Conservation (phyloP, 208 protist genomes). For the Crithidia expoeki region DNA sequence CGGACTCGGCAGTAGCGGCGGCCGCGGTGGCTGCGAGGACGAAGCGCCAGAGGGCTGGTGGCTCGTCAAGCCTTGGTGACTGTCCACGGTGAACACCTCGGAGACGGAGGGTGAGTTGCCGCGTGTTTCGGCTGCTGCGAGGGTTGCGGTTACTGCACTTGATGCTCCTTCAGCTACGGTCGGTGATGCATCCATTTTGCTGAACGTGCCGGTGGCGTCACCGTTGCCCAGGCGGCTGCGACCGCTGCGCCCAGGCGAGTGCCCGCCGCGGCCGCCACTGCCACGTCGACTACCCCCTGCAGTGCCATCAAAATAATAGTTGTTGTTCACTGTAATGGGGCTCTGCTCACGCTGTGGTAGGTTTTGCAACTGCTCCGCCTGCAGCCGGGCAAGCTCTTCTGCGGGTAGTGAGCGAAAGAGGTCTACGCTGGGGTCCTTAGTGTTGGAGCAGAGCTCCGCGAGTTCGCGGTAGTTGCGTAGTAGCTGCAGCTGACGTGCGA, state of each 20-base stretch:
- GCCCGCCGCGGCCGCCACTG: neutral
- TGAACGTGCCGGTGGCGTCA: slow-evolving; percentile 1
- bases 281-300: neutral
- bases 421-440: slow-evolving; percentile 35
- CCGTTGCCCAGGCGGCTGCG: slow-evolving; percentile 17
- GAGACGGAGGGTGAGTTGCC: slow-evolving; percentile 13
- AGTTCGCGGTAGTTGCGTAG: slow-evolving; percentile 71
- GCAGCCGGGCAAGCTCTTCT: slow-evolving; percentile 54
- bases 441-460: slow-evolving; percentile 58
- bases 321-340: slow-evolving; percentile 63
- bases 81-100: slow-evolving; percentile 18
- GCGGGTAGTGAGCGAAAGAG: slow-evolving; percentile 40
- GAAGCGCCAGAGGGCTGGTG: slow-evolving; percentile 9
- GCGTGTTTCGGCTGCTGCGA: neutral
- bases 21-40: slow-evolving; percentile 9
- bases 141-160: neutral
- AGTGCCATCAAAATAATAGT: slow-evolving; percentile 47
- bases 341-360: slow-evolving; percentile 33
- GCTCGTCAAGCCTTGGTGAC: neutral
- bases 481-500: slow-evolving; percentile 70
- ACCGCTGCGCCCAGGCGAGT: slow-evolving; percentile 12
- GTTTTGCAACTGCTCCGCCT: slow-evolving; percentile 27
- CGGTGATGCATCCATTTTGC: neutral
- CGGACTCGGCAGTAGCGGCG: slow-evolving; percentile 19
- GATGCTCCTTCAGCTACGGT: neutral